Evolutionary conservation across 306 rosid species (phyloP).

Genomic region (Quercus dentata): DNA sequence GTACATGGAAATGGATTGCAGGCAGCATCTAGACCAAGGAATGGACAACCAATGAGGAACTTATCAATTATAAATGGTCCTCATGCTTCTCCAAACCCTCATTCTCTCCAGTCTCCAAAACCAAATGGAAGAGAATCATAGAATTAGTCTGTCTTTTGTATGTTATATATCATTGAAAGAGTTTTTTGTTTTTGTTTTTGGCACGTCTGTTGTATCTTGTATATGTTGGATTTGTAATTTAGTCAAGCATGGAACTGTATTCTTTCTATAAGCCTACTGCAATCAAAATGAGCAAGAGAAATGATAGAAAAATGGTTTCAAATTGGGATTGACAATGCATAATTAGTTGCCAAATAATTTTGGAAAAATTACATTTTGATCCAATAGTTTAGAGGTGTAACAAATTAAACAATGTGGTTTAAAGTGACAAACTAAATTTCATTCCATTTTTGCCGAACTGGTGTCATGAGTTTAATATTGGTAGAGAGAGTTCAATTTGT

Average conservation of each 20-base stretch:
- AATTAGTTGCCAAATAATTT: too few relatives aligned
- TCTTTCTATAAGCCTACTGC: not conserved
- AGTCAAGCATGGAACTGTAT: not conserved
- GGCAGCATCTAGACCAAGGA: constrained; percentile 48
- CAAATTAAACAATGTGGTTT: too few relatives aligned
- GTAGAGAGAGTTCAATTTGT: too few relatives aligned
- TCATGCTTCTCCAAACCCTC: constrained; percentile 58
- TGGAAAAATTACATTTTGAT: too few relatives aligned
- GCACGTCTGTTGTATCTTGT: not conserved
- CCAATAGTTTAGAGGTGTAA: too few relatives aligned
- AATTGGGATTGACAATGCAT: too few relatives aligned
- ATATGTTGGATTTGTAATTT: too few relatives aligned
- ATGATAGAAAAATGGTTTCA: not conserved
- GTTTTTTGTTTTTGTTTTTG: not conserved
- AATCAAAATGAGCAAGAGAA: not conserved
- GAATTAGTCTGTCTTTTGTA: not conserved
- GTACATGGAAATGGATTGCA: constrained; percentile 59
- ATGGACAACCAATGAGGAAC: constrained; percentile 73
- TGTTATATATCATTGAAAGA: constrained; percentile 3
- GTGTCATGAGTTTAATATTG: too few relatives aligned
- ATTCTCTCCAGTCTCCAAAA: constrained; percentile 48
- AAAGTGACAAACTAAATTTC: too few relatives aligned
- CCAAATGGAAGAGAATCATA: constrained; percentile 35
- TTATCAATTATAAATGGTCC: constrained; percentile 59
- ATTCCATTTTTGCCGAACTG: too few relatives aligned